Base-by-base conservation (phyloP, 768 basidiomycete species). In the Serendipita sp. region DNA sequence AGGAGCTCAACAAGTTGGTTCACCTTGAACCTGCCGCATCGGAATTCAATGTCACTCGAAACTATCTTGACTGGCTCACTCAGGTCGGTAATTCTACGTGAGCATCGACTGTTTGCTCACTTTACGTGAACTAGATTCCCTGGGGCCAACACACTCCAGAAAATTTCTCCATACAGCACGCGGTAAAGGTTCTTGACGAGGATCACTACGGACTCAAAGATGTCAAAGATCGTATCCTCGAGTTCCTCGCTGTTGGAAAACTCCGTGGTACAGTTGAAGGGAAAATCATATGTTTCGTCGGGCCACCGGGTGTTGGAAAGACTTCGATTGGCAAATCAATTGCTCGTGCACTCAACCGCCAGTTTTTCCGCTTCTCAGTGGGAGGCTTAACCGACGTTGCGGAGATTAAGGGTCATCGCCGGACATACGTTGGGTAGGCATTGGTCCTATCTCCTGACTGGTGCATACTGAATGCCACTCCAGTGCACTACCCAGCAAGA, bases 301-400 rank as follows among this genome's bases (percentile, higher is more conserved):
- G 96, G 16, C 96, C 96, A 9, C 96, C 95, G 2, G 95, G 95
- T 70, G 96, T 99, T 3, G 95, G 95, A 42, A 97, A 98, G 77
- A 98, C 95, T 3, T 86, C 84, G 62, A 96, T 98, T 44, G 95
- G 94, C 53, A 94, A 94, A 77, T 89, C 86, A 2, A 96, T 99
- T 60, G 86, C 96, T 0, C 81, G 92, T 16, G 94, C 95, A 2
- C 76, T 99, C 24, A 84, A 86, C 28, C 75, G 95, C 64, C 85
- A 91, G 71, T 98, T 98, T 76, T 98, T 94, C 82, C 81, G 93
- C 53, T 96, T 99, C 75, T 91, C 88, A 7, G 95, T 98, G 3
- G 95, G 96, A 66, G 95, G 96, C 14, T 73, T 99, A 70, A 91
- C 91, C 51, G 96, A 99, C 71, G 93, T 98, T 0, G 96, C 96